These are phyloP conservation scores for Physocladia obscura DNA, from an alignment of 192 early-diverging fungal species.

Conservation along the genomic window DNA sequence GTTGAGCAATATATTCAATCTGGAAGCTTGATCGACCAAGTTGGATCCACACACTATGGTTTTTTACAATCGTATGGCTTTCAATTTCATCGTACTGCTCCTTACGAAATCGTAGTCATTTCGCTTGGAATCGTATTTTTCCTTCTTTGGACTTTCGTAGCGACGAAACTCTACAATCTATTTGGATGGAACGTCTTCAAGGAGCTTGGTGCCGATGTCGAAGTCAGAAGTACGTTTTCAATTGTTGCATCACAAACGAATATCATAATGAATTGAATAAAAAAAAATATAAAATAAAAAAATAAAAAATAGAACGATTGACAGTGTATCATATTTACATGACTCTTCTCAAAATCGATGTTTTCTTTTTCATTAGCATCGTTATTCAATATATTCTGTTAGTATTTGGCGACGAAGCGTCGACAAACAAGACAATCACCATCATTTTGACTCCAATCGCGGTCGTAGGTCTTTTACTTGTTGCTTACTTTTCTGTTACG, in stretches of 20 bases:
- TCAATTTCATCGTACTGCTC: conserved; percentile 30
- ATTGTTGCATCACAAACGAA: too few species aligned
- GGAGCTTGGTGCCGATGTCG: conserved; percentile 56
- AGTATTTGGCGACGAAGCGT: conserved; percentile 40
- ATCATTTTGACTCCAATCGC: conserved; percentile 50
- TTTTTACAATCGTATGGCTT: not conserved
- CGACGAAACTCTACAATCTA: conserved; percentile 47
- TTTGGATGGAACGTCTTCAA: conserved; percentile 64
- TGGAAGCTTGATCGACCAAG: conserved; percentile 21
- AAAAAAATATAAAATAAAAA: too few species aligned
- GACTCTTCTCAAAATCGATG: conserved; percentile 74
- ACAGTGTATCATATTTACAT: conserved; percentile 75
- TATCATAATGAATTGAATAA: too few species aligned
- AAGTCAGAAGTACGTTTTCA: conserved; percentile 49
- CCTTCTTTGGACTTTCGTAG: conserved; percentile 43
- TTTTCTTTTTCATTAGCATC: conserved; percentile 80
- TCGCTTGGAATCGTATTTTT: conserved; percentile 39
- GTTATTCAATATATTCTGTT: conserved; percentile 67
- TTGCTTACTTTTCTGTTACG: conserved; percentile 64
- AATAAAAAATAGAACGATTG: conserved; percentile 43
- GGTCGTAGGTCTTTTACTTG: conserved; percentile 58
- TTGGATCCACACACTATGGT: not conserved
- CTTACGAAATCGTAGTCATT: conserved; percentile 37
- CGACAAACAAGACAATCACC: not conserved
- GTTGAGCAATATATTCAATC: conserved; percentile 44